Evolutionary conservation across 1,284 basidiomycete genomes (phyloP).

Genomic region (Boletus holoroseus): DNA sequence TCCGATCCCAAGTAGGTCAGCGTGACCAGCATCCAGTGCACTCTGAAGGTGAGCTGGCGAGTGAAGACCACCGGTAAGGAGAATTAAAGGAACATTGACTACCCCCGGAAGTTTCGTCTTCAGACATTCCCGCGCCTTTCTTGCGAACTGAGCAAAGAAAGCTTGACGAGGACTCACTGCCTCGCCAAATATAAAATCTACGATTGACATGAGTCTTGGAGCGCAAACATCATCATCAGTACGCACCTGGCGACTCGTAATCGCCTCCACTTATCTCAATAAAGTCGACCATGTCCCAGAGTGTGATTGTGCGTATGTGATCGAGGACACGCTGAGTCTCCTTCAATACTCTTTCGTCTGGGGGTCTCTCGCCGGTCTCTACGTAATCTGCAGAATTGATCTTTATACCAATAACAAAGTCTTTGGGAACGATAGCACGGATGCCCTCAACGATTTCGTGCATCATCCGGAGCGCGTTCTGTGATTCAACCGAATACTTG

Average conservation of each 20-base stretch:
- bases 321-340: conserved; percentile 47
- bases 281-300: conserved; percentile 68
- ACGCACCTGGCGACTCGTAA: conserved; percentile 72
- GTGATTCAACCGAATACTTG: conserved; percentile 47
- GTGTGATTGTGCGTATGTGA: conserved; percentile 60
- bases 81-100: conserved; percentile 50
- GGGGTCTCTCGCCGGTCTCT: conserved; percentile 39
- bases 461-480: conserved; percentile 56
- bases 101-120: conserved; percentile 32
- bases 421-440: conserved; percentile 48
- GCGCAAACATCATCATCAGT: background rate
- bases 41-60: conserved; percentile 54
- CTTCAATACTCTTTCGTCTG: conserved; percentile 24
- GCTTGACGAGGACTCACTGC: conserved; percentile 43
- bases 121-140: conserved; percentile 44
- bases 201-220: background rate
- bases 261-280: conserved; percentile 86
- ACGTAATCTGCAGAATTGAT: conserved; percentile 85
- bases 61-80: conserved; percentile 78
- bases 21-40: conserved; percentile 50
- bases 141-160: conserved; percentile 58
- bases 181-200: conserved; percentile 41
- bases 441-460: conserved; percentile 60
- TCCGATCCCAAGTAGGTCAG: conserved; percentile 77
- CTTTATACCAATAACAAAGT: conserved; percentile 81